Evolutionary conservation across 2,329 filamentous ascomycete species (phyloP).

Genomic region (Penicillium polonicum): DNA sequence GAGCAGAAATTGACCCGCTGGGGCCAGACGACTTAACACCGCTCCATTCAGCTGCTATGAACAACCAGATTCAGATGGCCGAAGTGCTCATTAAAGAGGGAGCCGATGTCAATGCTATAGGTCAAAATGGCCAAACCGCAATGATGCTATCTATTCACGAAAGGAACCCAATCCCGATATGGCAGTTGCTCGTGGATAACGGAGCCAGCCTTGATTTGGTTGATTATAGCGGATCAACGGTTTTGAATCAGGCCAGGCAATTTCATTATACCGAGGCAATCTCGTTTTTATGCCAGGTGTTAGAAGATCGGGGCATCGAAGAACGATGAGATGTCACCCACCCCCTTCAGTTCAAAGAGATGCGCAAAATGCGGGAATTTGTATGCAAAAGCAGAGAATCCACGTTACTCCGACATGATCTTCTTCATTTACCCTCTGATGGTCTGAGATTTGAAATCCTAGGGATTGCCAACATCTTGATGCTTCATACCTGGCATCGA

Average conservation of each 20-base stretch:
- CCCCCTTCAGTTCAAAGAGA: no score
- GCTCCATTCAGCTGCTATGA: no score
- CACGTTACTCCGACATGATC: no score
- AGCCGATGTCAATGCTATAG: background rate
- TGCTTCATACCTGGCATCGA: background rate
- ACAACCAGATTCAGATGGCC: background rate
- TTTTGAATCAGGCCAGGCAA: background rate
- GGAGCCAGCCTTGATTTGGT: background rate
- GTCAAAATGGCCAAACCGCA: background rate
- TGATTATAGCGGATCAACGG: background rate
- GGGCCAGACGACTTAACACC: background rate
- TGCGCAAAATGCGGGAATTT: background rate
- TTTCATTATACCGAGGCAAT: background rate
- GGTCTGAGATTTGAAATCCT: no score
- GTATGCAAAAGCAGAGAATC: no score
- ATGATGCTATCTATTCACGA: background rate
- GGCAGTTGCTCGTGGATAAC: background rate
- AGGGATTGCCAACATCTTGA: no score
- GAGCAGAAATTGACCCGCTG: background rate
- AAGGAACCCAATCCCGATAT: background rate
- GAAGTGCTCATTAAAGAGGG: constrained; percentile 1
- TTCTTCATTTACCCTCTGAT: no score
- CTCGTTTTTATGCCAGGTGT: background rate
- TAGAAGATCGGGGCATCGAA: background rate
- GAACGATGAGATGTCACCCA: background rate